Percentiles rank a stretch among this genome's conserved stretches.
phyloP scores from a whole-genome alignment of 495 filamentous ascomycete species.

The Hypoxylon perforatum region DNA sequence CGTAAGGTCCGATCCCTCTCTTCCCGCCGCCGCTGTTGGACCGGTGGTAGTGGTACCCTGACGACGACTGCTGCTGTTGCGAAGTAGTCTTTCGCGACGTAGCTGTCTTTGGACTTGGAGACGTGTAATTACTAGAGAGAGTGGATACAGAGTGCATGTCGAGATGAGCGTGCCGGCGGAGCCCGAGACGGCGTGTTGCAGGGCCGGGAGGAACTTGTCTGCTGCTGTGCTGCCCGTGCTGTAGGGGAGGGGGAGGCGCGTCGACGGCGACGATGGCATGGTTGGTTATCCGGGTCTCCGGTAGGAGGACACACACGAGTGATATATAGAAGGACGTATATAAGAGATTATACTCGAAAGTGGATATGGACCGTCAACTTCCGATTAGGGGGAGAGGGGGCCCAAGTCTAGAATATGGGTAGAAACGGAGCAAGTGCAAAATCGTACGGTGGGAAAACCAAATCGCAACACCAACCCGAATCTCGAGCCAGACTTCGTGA shows the following conservation, averaged over 20 bases:
- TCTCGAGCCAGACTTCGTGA: constrained; percentile 21
- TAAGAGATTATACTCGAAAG: constrained; percentile 30
- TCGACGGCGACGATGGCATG: constrained; percentile 34
- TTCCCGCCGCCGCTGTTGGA: constrained; percentile 26
- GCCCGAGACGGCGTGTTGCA: constrained; percentile 89
- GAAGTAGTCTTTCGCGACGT: constrained; percentile 50
- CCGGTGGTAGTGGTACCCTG: constrained; percentile 26
- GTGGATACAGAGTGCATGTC: constrained; percentile 81
- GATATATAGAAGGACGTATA: constrained; percentile 12
- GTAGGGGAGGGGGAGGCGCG: constrained; percentile 21
- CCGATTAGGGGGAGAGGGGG: constrained; percentile 23
- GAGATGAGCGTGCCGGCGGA: constrained; percentile 82
- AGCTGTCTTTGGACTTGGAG: constrained; percentile 83
- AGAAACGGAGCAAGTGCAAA: background rate
- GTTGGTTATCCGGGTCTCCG: constrained; percentile 10
- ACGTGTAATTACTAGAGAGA: constrained; percentile 85
- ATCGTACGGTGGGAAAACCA: too few relatives aligned
- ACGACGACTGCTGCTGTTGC: background rate
- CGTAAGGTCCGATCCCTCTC: constrained; percentile 24
- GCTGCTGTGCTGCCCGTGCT: constrained; percentile 8
- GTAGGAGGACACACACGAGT: constrained; percentile 16
- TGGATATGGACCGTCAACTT: constrained; percentile 16
- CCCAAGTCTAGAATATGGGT: constrained; percentile 16
- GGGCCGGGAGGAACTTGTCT: constrained; percentile 73
- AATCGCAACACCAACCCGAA: constrained; percentile 32